Base-by-base conservation (phyloP, 495 filamentous ascomycete species). In the Penicillium pulvis region DNA sequence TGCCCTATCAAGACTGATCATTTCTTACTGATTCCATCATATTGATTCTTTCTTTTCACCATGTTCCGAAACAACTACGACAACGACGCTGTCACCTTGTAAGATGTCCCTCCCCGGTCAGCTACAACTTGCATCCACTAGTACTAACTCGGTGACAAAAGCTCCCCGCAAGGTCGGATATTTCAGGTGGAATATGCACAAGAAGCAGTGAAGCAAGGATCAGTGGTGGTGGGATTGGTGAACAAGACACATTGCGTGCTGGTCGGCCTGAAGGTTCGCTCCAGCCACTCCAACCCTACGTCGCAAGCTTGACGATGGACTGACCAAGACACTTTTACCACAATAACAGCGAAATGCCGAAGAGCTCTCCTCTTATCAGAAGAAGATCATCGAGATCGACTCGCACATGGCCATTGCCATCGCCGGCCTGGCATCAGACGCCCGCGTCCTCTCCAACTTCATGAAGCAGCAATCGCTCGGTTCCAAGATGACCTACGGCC, bases 51-150 rank as follows among this genome's bases (percentile, higher is more conserved):
- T 43, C 23, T 57, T 41, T 56, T 49, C 69, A 86, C 70, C 58
- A 98, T 98, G 94, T 98, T 98, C 82, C 85, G 94, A 78, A 98
- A 98, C 81, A 97, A 98, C 79, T 98, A 98, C 83, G 94, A 98
- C 80, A 98, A 98, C 85, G 94, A 98, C 80, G 93, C 92, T 35
- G 93, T 98, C 77, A 98, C 94, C 79, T 98, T 98, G 93, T 97
- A 84, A 81, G 87, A 62, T 52, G 19, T 17, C 52, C 63, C 42
- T 51, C 53, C 49, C 57, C 58, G 78, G 84, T 59, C 53, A 50
- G 33, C 61, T 41, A 35, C 53, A 42, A 53, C 44, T 66, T 58
- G 46, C 46, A 53, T 43, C 50, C 53, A 56, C 53, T 59, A 57
- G 43, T 55, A 56, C 69, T 67, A 62, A 70, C 53, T 54, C 39